Evolutionary conservation across 371 early-diverging fungal species (phyloP), one percentile per base, ranked within the genome.

Genomic region (Rhizopus sp.): DNA sequence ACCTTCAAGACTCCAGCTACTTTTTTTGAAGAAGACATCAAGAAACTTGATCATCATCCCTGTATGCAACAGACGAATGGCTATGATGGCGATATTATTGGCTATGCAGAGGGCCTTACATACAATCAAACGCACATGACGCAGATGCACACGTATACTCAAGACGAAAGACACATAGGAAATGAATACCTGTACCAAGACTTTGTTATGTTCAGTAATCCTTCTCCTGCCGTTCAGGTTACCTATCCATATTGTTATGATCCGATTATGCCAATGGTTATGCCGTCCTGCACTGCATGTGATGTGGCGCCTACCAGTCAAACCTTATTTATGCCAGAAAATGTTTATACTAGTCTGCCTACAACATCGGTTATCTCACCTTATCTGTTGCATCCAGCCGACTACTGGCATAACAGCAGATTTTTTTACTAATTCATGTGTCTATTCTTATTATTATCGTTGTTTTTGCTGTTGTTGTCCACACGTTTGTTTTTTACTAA

Each of bases 291-390:
- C 2, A 23, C 23, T 2, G 23, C 2, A 23, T 23, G 23, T 42
- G 44, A 42, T 42, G n/a, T 42, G 3, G 3, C 44, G 6, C 44
- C 44, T 42, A 16, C 44, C 7, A 12, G 13, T 4, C 44, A 42
- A 15, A 10, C 44, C 17, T n/a, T 42, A n/a, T n/a, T 42, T 42
- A 42, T n/a, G 17, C 44, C 44, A 6, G 44, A 42, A 42, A n/a
- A 15, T 42, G 7, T 16, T 3, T 42, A 42, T 17, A 42, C n/a
- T n/a, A 42, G 6, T 17, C 16, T 42, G 23, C 23, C 23, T n/a
- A 17, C 2, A 2, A n/a, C 44, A n/a, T 17, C 44, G n/a, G 10
- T 16, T 42, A 42, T 42, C 7, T 17, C 44, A 3, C 44, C 44
- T 2, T 42, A 42, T 16, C 10, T 42, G 44, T 6, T 42, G n/a